Evolutionary conservation across 2,329 filamentous ascomycete genomes (phyloP).

Genomic region (Fusarium verticillioides): DNA sequence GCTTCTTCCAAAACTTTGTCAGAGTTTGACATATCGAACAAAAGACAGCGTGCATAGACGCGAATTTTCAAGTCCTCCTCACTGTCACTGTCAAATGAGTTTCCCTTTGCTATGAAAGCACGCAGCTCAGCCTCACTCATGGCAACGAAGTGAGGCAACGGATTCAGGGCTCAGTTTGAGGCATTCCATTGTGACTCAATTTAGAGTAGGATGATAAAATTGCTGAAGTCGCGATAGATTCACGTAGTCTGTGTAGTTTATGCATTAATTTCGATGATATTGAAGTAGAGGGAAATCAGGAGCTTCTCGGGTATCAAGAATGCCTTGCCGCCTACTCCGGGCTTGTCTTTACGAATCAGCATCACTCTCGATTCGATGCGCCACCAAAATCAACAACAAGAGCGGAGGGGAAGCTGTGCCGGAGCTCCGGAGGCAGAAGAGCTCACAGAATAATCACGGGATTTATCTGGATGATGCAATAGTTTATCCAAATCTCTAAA

Average conservation of each 20-base stretch:
- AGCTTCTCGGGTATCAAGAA: background rate
- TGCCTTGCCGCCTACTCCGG: background rate
- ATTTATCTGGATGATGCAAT: no score
- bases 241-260: no score
- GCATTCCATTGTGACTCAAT: background rate
- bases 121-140: background rate
- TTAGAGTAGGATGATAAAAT: accelerated
- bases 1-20: background rate
- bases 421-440: no score
- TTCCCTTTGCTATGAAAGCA: no score
- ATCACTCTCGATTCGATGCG: background rate
- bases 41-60: background rate
- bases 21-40: background rate
- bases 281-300: background rate
- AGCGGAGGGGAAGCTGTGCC: background rate
- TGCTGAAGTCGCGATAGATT: accelerated
- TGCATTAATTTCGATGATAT: background rate
- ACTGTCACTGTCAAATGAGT: no score
- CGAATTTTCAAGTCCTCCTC: background rate
- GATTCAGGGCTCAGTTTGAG: background rate
- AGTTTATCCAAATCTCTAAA: no score
- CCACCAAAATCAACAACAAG: background rate
- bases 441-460: no score
- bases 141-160: background rate
- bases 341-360: background rate